These are phyloP conservation scores for Alternaria ethzedia DNA, from an alignment of 2,329 filamentous ascomycete genomes.

Conservation along the genomic window DNA sequence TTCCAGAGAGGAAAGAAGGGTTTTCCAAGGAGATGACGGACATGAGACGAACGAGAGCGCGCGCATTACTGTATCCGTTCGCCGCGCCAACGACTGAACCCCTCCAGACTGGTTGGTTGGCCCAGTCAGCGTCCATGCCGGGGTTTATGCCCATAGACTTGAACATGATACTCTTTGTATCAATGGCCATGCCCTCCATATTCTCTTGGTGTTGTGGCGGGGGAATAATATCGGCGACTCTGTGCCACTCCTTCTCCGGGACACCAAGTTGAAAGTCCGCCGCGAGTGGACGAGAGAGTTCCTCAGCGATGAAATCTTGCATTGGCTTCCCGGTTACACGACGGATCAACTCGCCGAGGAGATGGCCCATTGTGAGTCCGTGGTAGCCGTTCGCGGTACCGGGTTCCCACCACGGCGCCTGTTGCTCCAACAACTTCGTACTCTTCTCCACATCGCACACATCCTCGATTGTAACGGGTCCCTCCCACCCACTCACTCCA, in stretches of 20 bases:
- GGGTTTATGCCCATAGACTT: constrained; percentile 16
- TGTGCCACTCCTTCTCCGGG: constrained; percentile 4
- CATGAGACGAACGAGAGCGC: constrained; percentile 14
- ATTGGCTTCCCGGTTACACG: constrained; percentile 14
- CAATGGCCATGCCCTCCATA: neutral
- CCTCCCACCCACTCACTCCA: constrained; percentile 22
- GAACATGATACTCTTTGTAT: neutral
- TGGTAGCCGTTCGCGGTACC: constrained; percentile 25
- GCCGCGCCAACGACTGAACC: constrained; percentile 4
- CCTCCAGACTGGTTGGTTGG: constrained; percentile 6
- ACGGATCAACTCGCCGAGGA: constrained; percentile 15
- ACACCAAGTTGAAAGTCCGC: constrained; percentile 26
- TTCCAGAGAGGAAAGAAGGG: constrained; percentile 6
- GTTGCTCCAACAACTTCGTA: constrained; percentile 13
- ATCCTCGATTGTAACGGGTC: constrained; percentile 5
- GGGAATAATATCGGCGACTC: constrained; percentile 19
- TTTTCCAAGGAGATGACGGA: constrained; percentile 11
- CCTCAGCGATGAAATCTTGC: constrained; percentile 55
- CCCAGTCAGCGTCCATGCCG: constrained; percentile 6
- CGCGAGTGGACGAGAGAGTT: constrained; percentile 67
- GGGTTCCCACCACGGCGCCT: constrained; percentile 25
- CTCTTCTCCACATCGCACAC: constrained; percentile 11
- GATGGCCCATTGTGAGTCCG: constrained; percentile 19
- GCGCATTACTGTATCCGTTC: constrained; percentile 22
- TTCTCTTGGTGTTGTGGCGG: constrained; percentile 1